These are phyloP conservation scores for Aureobasidium lini DNA, from an alignment of 2,329 filamentous ascomycete genomes.

Conservation along the genomic window DNA sequence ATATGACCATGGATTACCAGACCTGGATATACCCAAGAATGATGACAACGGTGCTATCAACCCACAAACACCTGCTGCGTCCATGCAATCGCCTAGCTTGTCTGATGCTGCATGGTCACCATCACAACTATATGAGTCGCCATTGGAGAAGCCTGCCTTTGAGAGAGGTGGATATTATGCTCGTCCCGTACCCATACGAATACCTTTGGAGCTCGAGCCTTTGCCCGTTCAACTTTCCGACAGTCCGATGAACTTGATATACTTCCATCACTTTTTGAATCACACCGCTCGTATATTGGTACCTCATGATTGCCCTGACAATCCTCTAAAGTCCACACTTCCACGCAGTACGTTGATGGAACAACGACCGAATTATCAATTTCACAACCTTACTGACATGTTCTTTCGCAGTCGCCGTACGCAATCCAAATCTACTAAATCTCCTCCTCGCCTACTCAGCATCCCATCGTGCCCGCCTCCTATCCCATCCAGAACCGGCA, in stretches of 20 bases:
- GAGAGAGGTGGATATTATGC: constrained; percentile 61
- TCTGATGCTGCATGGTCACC: constrained; percentile 6
- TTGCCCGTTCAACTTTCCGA: constrained; percentile 52
- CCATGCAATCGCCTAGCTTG: neutral
- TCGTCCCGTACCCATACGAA: constrained; percentile 58
- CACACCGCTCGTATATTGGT: constrained; percentile 65
- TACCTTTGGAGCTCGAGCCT: constrained; percentile 49
- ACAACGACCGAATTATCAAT: constrained; percentile 17
- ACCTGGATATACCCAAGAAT: constrained; percentile 63
- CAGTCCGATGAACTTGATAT: constrained; percentile 74
- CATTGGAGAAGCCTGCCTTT: constrained; percentile 40
- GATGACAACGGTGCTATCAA: constrained; percentile 61
- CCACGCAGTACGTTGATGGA: constrained; percentile 55
- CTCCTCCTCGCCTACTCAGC: constrained; percentile 75
- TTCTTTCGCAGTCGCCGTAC: constrained; percentile 52
- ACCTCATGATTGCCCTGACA: constrained; percentile 54
- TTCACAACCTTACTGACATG: constrained; percentile 26
- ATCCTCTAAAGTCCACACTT: constrained; percentile 53
- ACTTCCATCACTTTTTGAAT: constrained; percentile 68
- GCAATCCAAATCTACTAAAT: constrained; percentile 64
- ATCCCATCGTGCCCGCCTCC: constrained; percentile 69
- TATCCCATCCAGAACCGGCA: constrained; percentile 65
- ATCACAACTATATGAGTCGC: neutral
- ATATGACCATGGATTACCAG: constrained; percentile 61
- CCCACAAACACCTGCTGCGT: constrained; percentile 10